Percentiles rank a stretch among this genome's conserved stretches.
Conservation (phyloP, 140 eudicot species). For the Anethum foeniculum region DNA sequence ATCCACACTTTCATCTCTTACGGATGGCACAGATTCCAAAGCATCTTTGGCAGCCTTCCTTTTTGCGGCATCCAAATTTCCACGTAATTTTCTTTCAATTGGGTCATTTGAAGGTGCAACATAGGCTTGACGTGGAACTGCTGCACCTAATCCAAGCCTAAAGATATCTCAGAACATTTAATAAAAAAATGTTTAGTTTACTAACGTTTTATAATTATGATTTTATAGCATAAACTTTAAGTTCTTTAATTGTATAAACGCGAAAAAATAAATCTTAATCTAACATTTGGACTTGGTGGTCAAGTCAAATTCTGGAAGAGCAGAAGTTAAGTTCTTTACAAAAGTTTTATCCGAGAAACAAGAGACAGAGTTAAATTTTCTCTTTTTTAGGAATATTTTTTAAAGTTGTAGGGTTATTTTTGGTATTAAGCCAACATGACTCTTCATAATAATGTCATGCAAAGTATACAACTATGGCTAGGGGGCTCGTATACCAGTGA, state of each 20-base stretch:
- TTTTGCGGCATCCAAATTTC: slow-evolving; percentile 41
- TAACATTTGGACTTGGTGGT: neutral
- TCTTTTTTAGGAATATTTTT: neutral
- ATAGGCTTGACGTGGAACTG: slow-evolving; percentile 50
- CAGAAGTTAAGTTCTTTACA: neutral
- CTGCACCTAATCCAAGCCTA: slow-evolving; percentile 85
- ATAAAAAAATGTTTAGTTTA: neutral
- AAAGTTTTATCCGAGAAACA: neutral
- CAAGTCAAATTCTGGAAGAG: neutral
- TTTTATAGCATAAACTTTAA: neutral
- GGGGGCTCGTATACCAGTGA: neutral
- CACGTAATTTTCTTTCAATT: slow-evolving; percentile 53
- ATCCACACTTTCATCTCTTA: slow-evolving; percentile 22
- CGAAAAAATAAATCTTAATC: neutral
- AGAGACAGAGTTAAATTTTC: neutral
- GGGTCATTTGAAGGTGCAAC: slow-evolving; percentile 44
- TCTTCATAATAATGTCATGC: neutral
- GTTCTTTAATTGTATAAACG: neutral
- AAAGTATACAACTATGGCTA: neutral
- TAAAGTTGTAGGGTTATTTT: neutral
- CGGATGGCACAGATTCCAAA: slow-evolving; percentile 27
- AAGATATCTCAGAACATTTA: neutral
- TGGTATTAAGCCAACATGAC: neutral
- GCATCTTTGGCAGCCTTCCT: slow-evolving; percentile 32
- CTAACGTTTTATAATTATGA: neutral